phyloP scores from a whole-genome alignment of 805 yeast species.

The Lachancea dasiensis region DNA sequence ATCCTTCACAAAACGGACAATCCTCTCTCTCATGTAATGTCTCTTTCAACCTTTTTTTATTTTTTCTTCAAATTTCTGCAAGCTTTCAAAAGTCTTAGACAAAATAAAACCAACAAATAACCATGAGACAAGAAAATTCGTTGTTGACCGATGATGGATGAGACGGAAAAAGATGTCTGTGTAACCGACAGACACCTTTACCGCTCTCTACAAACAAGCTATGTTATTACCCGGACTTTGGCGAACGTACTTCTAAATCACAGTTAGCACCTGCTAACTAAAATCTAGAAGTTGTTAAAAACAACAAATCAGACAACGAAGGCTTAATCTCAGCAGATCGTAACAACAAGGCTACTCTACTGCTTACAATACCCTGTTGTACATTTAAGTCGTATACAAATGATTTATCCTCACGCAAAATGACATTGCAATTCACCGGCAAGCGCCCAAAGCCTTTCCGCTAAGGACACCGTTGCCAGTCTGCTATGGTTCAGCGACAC shows the following conservation, averaged over 20 bases:
- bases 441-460: slow-evolving; percentile 38
- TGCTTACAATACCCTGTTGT: slow-evolving; percentile 44
- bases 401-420: slow-evolving; percentile 43
- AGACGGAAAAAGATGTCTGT: slow-evolving; percentile 1
- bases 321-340: slow-evolving; percentile 48
- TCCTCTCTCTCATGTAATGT: neutral
- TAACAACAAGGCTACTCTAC: slow-evolving; percentile 51
- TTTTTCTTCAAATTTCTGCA: slow-evolving; percentile 1
- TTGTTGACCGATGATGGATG: too few species aligned
- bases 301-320: slow-evolving; percentile 35
- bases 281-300: slow-evolving; percentile 13
- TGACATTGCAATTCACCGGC: slow-evolving; percentile 41
- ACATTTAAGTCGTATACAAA: slow-evolving; percentile 43
- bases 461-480: slow-evolving; percentile 34
- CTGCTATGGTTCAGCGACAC: slow-evolving; percentile 41
- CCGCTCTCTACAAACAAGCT: too few species aligned
- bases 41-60: neutral
- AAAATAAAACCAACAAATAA: too few species aligned
- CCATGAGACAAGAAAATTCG: too few species aligned
- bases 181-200: too few species aligned
- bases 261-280: slow-evolving; percentile 11
- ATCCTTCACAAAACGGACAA: neutral
- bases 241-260: slow-evolving; percentile 7
- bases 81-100: slow-evolving; percentile 5
- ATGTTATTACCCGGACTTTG: slow-evolving; percentile 8